Evolutionary conservation across 2,329 filamentous ascomycete species (phyloP), one percentile per base, ranked within the genome.

Genomic region (Epichloe coenophiala): DNA sequence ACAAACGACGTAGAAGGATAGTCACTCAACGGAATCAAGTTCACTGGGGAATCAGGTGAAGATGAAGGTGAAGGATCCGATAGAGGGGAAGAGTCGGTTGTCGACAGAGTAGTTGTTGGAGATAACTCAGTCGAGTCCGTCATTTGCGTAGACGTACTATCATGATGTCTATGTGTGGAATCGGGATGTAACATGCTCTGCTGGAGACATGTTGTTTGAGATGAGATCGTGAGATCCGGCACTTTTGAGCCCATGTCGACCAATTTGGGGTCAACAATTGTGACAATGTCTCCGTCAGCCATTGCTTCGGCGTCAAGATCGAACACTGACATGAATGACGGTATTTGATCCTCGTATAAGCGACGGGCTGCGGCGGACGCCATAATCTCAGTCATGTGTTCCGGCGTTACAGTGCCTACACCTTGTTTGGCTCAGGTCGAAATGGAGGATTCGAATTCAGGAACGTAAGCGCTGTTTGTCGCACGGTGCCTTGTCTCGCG

Each of bases 81-180:
- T 46, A 93, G 76, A 33, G 88, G 88, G 8, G 88, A 91, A 5
- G 90, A 94, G 68, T 95, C 91, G 56, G 91, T 88, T 19, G 88
- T 95, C 5, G 89, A 95, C 47, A 93, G 79, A 2, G 91, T 95
- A 3, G 90, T 96, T 7, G 91, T 97, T 1, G 93, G 93, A 8
- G 91, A 97, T 21, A 90, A 95, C 61, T 95, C 90, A 41, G 87
- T 87, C 1, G 93, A 97, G 56, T 87, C 88, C 15, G 86, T 87
- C 50, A 77, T 77, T 55, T 85, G 83, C 3, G 85, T 88, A 7
- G 84, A 90, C n/a, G 80, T 84, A 69, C 84, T 88, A 62, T 87
- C 79, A 63, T 81, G 77, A 64, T 87, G 84, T 61, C 83, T 81
- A 67, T 88, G 86, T 56, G 72, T 71, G 54, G 71, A 62, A 58